These are phyloP conservation scores for Xylaria sp. DNA, from an alignment of 2,329 filamentous ascomycete species.

Conservation along the genomic window DNA sequence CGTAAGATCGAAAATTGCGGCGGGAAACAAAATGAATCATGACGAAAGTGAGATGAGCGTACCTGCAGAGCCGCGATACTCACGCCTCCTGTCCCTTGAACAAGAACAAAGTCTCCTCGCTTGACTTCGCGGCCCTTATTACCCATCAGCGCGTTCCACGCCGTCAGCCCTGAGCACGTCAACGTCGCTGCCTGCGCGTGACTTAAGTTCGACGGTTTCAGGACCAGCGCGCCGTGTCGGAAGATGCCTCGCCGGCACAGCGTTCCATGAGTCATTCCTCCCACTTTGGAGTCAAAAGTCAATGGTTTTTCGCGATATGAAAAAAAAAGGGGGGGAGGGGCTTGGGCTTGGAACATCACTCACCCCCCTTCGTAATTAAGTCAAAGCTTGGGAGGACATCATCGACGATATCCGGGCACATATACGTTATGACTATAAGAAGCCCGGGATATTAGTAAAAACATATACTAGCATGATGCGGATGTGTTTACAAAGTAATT, in stretches of 20 bases:
- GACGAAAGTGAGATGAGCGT: not conserved
- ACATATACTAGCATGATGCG: not conserved
- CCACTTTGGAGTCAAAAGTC: constrained; percentile 50
- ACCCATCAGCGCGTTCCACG: constrained; percentile 63
- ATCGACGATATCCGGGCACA: constrained; percentile 58
- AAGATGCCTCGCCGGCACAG: constrained; percentile 60
- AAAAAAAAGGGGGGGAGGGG: too few relatives aligned
- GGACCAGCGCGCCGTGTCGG: constrained; percentile 55
- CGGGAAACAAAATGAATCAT: not conserved
- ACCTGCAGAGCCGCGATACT: constrained; percentile 48
- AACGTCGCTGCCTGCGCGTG: constrained; percentile 54
- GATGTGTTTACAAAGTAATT: too few relatives aligned
- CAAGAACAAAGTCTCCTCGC: constrained; percentile 48
- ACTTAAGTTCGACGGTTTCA: constrained; percentile 43
- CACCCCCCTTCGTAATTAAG: not conserved
- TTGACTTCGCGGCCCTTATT: constrained; percentile 54
- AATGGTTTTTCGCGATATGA: not conserved
- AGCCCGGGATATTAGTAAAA: not conserved
- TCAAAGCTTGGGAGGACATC: constrained; percentile 51
- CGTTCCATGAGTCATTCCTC: constrained; percentile 61
- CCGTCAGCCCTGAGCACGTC: constrained; percentile 61
- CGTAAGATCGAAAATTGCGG: too few relatives aligned
- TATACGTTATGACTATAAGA: constrained; percentile 56
- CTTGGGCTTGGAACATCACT: not conserved
- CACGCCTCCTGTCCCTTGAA: constrained; percentile 55